These are phyloP conservation scores for Mentha longifolia DNA, from an alignment of 257 asterid genomes.

Conservation along the genomic window DNA sequence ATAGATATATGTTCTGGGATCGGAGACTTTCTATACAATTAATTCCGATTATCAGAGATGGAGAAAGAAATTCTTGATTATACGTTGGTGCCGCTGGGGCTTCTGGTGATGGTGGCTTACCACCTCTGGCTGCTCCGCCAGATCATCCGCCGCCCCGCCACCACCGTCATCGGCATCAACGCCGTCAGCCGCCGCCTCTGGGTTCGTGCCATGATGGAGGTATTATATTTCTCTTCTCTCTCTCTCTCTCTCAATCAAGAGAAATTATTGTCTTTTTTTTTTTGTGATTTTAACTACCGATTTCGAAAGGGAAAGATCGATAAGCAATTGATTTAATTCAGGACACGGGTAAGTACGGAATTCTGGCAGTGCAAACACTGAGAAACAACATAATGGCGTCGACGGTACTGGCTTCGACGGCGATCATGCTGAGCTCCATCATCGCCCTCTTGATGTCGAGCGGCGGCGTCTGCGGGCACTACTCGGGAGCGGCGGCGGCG, in stretches of 20 bases:
- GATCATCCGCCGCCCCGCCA: constrained; percentile 61
- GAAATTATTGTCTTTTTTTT: neutral
- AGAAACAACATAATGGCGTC: constrained; percentile 97
- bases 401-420: constrained; percentile 79
- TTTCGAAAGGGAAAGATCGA: too few species aligned
- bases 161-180: constrained; percentile 89
- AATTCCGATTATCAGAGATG: constrained; percentile 42
- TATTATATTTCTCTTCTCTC: neutral
- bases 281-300: neutral
- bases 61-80: constrained; percentile 63
- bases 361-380: constrained; percentile 80
- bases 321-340: constrained; percentile 13
- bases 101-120: constrained; percentile 56
- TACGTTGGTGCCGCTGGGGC: constrained; percentile 73
- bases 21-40: neutral
- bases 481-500: constrained; percentile 32
- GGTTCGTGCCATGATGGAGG: constrained; percentile 98
- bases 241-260: too few species aligned
- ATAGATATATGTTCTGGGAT: neutral
- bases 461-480: constrained; percentile 33
- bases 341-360: constrained; percentile 73
- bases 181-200: constrained; percentile 87
- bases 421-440: constrained; percentile 82
- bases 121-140: constrained; percentile 81
- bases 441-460: constrained; percentile 77